Conservation (phyloP, 2,329 filamentous ascomycete genomes). For the Neofusicoccum laricinum region DNA sequence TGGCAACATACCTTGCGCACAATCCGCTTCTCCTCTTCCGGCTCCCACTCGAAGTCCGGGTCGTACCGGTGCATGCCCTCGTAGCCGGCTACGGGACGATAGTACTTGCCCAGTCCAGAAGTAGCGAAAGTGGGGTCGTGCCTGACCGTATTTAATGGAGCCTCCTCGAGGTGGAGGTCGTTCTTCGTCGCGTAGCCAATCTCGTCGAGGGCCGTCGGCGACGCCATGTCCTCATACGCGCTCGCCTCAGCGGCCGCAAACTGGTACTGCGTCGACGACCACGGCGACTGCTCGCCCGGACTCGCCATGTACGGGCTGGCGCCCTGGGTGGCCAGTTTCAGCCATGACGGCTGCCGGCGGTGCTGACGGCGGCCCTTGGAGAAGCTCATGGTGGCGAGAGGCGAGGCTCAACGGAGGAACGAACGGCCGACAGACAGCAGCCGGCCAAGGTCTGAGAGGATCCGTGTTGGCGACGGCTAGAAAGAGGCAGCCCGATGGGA, state of each 20-base stretch:
- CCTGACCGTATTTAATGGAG: neutral
- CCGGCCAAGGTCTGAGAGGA: neutral
- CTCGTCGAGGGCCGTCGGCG: slow-evolving; percentile 1
- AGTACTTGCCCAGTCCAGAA: slow-evolving; percentile 37
- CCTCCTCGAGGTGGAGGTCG: slow-evolving; percentile 5
- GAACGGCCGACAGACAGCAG: neutral
- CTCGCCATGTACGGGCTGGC: neutral
- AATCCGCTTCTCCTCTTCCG: slow-evolving; percentile 55
- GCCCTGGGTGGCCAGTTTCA: slow-evolving; percentile 1
- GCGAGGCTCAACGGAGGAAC: neutral
- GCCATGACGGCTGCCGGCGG: slow-evolving; percentile 7
- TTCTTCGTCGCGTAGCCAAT: slow-evolving; percentile 14
- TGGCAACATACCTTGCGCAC: slow-evolving; percentile 48
- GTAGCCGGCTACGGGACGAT: slow-evolving; percentile 55
- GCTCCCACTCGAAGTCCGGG: slow-evolving; percentile 55
- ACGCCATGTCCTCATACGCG: slow-evolving; percentile 16
- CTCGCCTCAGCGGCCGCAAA: slow-evolving; percentile 5
- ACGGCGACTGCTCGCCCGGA: slow-evolving; percentile 7
- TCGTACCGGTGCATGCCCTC: slow-evolving; percentile 61
- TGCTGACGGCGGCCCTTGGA: slow-evolving; percentile 5
- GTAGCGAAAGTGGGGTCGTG: slow-evolving; percentile 27
- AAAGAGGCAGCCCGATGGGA: neutral
- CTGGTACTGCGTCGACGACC: slow-evolving; percentile 8
- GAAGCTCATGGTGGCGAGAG: slow-evolving; percentile 4
- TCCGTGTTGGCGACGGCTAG: neutral